These are phyloP conservation scores for Aspergillus bridgeri DNA, from an alignment of 495 filamentous ascomycete species.

Conservation along the genomic window DNA sequence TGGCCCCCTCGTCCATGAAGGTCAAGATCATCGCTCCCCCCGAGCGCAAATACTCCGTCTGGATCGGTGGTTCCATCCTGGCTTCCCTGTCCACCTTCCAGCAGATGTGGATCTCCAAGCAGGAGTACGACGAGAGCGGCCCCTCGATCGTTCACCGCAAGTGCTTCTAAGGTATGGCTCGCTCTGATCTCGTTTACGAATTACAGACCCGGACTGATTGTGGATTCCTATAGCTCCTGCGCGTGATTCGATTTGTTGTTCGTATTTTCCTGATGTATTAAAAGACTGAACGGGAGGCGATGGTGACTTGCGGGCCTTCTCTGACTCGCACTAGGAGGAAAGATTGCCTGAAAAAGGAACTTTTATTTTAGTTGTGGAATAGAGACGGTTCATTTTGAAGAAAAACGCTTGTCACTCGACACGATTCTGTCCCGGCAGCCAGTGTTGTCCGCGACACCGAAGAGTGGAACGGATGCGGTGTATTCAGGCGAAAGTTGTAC, in stretches of 20 bases:
- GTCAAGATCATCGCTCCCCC: slow-evolving; percentile 77
- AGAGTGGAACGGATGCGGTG: slow-evolving; percentile 13
- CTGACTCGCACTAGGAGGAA: slow-evolving; percentile 46
- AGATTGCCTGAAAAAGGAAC: slow-evolving; percentile 48
- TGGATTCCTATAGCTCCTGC: slow-evolving; percentile 20
- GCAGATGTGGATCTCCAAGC: slow-evolving; percentile 99
- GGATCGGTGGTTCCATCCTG: slow-evolving; percentile 99
- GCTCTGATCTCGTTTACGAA: no score
- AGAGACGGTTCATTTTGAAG: slow-evolving; percentile 36
- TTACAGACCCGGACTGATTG: neutral
- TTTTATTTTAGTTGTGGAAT: slow-evolving; percentile 47
- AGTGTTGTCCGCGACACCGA: slow-evolving; percentile 7
- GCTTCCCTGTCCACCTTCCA: slow-evolving; percentile 99
- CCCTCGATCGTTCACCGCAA: slow-evolving; percentile 99
- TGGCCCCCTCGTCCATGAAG: slow-evolving; percentile 94
- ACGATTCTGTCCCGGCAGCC: slow-evolving; percentile 15
- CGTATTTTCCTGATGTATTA: slow-evolving; percentile 51
- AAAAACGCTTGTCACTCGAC: slow-evolving; percentile 22
- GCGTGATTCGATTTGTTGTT: slow-evolving; percentile 36
- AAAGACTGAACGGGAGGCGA: slow-evolving; percentile 44
- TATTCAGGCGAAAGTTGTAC: slow-evolving; percentile 17
- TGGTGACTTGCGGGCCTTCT: slow-evolving; percentile 44
- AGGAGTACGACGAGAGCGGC: slow-evolving; percentile 99
- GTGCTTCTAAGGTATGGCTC: slow-evolving; percentile 82
- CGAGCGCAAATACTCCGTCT: slow-evolving; percentile 87